A percentile compares a stretch with the other conserved stretches of the same genome.
phyloP scores from a whole-genome alignment of 257 asterid species.

The Mitragyna speciosa region DNA sequence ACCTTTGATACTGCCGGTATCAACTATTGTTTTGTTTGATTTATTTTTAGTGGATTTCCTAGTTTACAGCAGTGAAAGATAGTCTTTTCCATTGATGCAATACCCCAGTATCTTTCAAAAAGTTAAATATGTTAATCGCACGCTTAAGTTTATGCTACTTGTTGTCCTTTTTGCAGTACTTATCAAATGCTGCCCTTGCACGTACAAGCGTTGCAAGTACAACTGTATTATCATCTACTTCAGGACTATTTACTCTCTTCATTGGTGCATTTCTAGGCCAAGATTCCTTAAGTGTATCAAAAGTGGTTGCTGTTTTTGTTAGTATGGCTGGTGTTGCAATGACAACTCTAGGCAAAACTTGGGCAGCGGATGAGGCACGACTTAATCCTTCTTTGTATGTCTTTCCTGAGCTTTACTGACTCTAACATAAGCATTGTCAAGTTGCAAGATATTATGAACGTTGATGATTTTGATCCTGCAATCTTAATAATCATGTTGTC shows the following conservation, averaged over 20 bases:
- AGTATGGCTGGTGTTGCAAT: constrained; percentile 90
- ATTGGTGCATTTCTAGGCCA: constrained; percentile 89
- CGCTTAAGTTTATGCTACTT: constrained; percentile 7
- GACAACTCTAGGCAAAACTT: constrained; percentile 95
- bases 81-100: neutral
- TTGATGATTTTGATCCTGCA: neutral
- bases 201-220: constrained; percentile 99
- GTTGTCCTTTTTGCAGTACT: constrained; percentile 51
- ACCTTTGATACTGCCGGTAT: neutral
- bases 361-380: constrained; percentile 88
- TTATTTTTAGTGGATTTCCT: neutral
- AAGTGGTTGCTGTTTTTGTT: constrained; percentile 84
- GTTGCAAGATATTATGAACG: neutral
- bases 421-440: constrained; percentile 4
- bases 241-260: constrained; percentile 94
- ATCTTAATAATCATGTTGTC: neutral
- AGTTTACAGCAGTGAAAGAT: neutral
- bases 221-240: constrained; percentile 92
- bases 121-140: neutral
- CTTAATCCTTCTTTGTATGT: constrained; percentile 65
- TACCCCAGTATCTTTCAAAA: neutral
- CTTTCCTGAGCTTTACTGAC: constrained; percentile 15
- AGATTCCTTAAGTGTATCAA: constrained; percentile 74
- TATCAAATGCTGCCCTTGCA: constrained; percentile 95
- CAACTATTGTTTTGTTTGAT: neutral